A percentile compares a stretch with the other conserved stretches of the same genome.
Conservation (phyloP, 768 basidiomycete species). For the Boletus speciosus region DNA sequence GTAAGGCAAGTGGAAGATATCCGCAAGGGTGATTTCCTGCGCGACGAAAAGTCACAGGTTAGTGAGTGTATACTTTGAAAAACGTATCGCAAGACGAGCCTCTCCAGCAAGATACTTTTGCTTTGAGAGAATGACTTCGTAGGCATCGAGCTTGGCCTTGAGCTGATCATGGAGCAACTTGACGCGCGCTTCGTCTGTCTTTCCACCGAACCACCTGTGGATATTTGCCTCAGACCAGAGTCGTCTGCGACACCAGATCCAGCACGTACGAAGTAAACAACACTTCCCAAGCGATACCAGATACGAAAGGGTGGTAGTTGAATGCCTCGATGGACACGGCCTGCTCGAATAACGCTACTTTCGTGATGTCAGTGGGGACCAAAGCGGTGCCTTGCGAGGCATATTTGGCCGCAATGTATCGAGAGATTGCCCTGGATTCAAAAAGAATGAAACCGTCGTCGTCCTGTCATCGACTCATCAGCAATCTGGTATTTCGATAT, state of each 20-base stretch:
- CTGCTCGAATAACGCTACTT: constrained; percentile 48
- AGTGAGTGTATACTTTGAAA: not conserved
- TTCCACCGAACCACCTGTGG: constrained; percentile 16
- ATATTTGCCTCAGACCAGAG: not conserved
- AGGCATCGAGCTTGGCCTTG: constrained; percentile 30
- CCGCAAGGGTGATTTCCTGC: constrained; percentile 20
- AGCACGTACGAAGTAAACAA: constrained; percentile 42
- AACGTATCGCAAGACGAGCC: constrained; percentile 6
- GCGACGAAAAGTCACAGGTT: not conserved
- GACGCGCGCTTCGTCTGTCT: constrained; percentile 32
- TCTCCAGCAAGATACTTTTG: constrained; percentile 37
- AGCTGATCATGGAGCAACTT: constrained; percentile 28
- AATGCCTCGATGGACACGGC: constrained; percentile 47
- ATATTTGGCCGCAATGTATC: constrained; percentile 42
- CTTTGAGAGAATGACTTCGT: constrained; percentile 34
- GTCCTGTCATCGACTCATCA: constrained; percentile 9
- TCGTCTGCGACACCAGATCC: not conserved
- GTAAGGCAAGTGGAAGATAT: constrained; percentile 20
- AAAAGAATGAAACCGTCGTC: constrained; percentile 44
- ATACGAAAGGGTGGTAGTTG: constrained; percentile 49
- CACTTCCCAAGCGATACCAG: constrained; percentile 41
- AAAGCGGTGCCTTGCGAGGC: constrained; percentile 33
- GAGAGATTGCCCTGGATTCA: constrained; percentile 41
- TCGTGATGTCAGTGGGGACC: constrained; percentile 34
- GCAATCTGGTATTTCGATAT: not conserved